These are phyloP conservation scores for Leptomonas seymouri DNA, from an alignment of 208 protist genomes.

Conservation along the genomic window DNA sequence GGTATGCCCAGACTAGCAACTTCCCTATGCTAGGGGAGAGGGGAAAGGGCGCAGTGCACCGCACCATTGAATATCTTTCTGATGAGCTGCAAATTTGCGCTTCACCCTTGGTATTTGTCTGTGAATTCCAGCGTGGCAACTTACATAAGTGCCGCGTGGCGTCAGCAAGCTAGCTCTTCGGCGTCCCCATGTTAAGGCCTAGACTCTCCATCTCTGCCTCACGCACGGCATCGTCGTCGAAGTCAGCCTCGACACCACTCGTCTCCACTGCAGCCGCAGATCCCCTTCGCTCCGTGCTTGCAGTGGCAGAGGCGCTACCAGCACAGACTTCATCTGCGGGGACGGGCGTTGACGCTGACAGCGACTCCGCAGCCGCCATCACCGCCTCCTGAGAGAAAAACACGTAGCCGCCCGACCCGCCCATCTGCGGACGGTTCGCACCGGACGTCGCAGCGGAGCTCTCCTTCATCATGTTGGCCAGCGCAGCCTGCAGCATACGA, in stretches of 20 bases:
- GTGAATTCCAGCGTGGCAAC: neutral
- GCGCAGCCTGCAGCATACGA: slow-evolving; percentile 18
- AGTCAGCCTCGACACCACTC: slow-evolving; percentile 6
- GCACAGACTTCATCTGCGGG: neutral
- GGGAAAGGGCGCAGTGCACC: too few relatives aligned
- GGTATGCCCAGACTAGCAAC: too few relatives aligned
- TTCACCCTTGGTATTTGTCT: too few relatives aligned
- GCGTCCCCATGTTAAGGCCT: slow-evolving; percentile 23
- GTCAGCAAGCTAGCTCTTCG: neutral
- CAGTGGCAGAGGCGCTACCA: neutral
- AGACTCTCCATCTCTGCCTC: slow-evolving; percentile 25
- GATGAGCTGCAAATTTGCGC: too few relatives aligned
- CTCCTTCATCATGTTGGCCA: slow-evolving; percentile 11
- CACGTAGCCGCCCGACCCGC: slow-evolving; percentile 3
- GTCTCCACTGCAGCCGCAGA: neutral
- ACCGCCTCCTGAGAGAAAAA: slow-evolving; percentile 25
- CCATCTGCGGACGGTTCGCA: neutral
- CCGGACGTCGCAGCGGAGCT: neutral
- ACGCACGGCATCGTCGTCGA: slow-evolving; percentile 21
- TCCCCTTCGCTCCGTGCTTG: too few relatives aligned
- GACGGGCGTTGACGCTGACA: slow-evolving; percentile 19
- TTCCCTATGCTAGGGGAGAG: too few relatives aligned
- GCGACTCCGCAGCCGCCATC: slow-evolving; percentile 5
- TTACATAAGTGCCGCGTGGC: neutral
- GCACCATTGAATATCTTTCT: too few relatives aligned